Conservation (phyloP, 2,329 filamentous ascomycete species). For the Thielaviopsis musarum region DNA sequence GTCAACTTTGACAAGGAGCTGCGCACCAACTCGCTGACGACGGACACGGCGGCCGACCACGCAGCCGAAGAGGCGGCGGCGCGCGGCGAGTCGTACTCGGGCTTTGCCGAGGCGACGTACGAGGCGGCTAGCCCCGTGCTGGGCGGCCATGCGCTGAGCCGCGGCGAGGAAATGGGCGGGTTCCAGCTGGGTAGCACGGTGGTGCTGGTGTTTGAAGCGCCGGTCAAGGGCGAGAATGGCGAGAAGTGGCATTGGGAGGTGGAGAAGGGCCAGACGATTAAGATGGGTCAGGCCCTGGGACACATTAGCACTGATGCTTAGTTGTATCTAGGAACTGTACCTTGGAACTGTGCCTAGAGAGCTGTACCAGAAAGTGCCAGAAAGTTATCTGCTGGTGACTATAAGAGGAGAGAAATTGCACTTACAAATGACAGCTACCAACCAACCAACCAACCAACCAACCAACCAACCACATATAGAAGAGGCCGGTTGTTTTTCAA, state of each 20-base stretch:
- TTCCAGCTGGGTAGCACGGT: conserved; percentile 93
- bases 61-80: conserved; percentile 65
- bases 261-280: conserved; percentile 72
- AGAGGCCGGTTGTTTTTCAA: too few species aligned
- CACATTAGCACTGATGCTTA: conserved; percentile 41
- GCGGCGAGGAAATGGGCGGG: conserved; percentile 94
- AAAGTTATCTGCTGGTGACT: neutral
- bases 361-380: too few species aligned
- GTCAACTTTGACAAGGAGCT: conserved; percentile 94
- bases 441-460: too few species aligned
- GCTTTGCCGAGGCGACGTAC: conserved; percentile 87
- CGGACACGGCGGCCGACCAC: conserved; percentile 78
- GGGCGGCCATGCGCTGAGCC: conserved; percentile 63
- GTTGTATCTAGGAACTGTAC: neutral
- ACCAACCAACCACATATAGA: too few species aligned
- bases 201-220: conserved; percentile 91
- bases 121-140: conserved; percentile 59
- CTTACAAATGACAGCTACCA: too few species aligned
- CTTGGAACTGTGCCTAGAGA: neutral
- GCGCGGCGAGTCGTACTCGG: conserved; percentile 69
- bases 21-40: conserved; percentile 78
- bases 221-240: conserved; percentile 29
- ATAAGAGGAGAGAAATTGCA: neutral
- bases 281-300: conserved; percentile 76
- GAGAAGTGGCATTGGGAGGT: conserved; percentile 61